Conservation (phyloP, 2,329 filamentous ascomycete genomes). For the Penicillium sp. region DNA sequence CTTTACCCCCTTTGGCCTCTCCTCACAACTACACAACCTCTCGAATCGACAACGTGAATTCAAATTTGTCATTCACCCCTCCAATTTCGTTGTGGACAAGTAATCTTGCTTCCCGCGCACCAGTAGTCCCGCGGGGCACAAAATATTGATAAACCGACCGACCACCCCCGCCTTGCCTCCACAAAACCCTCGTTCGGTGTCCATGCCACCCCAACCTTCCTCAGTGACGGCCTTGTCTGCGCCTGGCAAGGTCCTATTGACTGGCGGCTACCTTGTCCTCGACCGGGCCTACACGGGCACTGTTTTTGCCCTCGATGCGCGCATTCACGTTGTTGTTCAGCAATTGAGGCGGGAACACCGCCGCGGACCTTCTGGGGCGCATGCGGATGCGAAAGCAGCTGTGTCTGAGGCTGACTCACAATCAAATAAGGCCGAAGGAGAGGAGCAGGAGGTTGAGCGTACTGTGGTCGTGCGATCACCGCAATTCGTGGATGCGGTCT, state of each 20-base stretch:
- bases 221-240: conserved; percentile 71
- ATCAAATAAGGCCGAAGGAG: conserved; percentile 18
- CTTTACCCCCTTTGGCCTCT: neutral
- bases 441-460: conserved; percentile 62
- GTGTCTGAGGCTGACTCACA: conserved; percentile 13
- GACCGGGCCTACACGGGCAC: conserved; percentile 81
- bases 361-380: conserved; percentile 24
- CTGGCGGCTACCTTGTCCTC: conserved; percentile 92
- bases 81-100: neutral
- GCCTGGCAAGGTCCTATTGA: conserved; percentile 92
- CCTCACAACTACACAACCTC: neutral
- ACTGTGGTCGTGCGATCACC: conserved; percentile 88
- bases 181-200: conserved; percentile 14
- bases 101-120: neutral
- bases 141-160: conserved; percentile 1
- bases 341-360: conserved; percentile 50
- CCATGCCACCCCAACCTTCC: conserved; percentile 28
- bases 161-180: conserved; percentile 21
- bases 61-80: neutral
- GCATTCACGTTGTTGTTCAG: conserved; percentile 64
- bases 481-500: conserved; percentile 84
- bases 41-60: neutral
- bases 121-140: conserved; percentile 13
- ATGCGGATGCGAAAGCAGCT: conserved; percentile 17
- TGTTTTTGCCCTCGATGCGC: conserved; percentile 66